phyloP scores from a whole-genome alignment of 2,329 filamentous ascomycete species.

The Exophiala phaeomuriformis region DNA sequence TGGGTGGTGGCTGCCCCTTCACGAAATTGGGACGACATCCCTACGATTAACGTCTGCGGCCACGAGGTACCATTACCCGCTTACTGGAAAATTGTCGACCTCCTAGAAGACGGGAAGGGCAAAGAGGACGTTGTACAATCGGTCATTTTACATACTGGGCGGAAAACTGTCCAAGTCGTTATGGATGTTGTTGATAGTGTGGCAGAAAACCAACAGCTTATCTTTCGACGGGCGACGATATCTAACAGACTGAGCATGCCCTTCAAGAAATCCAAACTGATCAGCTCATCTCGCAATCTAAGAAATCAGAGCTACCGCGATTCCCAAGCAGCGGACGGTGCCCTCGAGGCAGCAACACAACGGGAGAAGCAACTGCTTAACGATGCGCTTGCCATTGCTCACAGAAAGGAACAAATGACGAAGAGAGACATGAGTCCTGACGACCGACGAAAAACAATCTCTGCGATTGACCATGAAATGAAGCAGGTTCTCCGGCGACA shows the following conservation, averaged over 20 bases:
- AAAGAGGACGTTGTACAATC: constrained; percentile 8
- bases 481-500: constrained; percentile 14
- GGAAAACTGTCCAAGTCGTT: constrained; percentile 6
- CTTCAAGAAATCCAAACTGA: constrained; percentile 6
- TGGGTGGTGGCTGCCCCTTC: constrained; percentile 15
- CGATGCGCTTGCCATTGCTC: constrained; percentile 8
- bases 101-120: constrained; percentile 7
- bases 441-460: constrained; percentile 5
- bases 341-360: constrained; percentile 8
- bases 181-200: constrained; percentile 13
- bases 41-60: constrained; percentile 14
- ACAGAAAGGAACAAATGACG: constrained; percentile 10
- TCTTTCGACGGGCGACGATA: background rate
- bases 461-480: constrained; percentile 15
- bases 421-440: constrained; percentile 7
- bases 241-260: constrained; percentile 11
- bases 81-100: constrained; percentile 16
- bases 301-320: constrained; percentile 10
- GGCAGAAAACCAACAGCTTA: constrained; percentile 15
- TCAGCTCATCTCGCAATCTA: constrained; percentile 9
- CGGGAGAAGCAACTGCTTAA: constrained; percentile 16
- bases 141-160: constrained; percentile 10
- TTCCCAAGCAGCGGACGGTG: constrained; percentile 3
- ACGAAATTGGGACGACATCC: constrained; percentile 16
- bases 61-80: constrained; percentile 18